phyloP scores from a whole-genome alignment of 2,329 filamentous ascomycete species.

The Penicillium italicum region DNA sequence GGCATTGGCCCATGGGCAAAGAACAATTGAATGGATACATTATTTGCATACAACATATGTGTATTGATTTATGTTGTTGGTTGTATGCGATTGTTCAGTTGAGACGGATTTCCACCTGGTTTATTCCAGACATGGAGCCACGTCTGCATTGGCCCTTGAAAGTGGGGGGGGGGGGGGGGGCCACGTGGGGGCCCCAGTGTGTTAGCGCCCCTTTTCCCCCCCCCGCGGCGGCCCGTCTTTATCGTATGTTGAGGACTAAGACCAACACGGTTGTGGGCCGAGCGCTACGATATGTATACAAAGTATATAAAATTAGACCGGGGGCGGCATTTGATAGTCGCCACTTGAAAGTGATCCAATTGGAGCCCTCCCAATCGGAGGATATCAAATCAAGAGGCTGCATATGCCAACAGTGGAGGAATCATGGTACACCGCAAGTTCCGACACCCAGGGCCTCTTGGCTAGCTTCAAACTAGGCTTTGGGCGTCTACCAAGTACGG shows the following conservation, averaged over 20 bases:
- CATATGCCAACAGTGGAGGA: not conserved
- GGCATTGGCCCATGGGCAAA: conserved; percentile 3
- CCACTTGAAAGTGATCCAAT: not conserved
- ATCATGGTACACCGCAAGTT: not conserved
- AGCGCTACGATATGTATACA: not conserved
- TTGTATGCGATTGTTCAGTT: not conserved
- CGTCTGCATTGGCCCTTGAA: not conserved
- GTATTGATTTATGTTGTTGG: not conserved
- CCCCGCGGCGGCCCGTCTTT: too few relatives aligned
- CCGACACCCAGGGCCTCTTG: not conserved
- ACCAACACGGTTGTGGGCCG: not conserved
- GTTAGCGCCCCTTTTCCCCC: too few relatives aligned
- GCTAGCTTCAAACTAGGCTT: not conserved
- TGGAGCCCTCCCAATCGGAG: not conserved
- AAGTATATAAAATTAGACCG: not conserved
- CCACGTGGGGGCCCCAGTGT: too few relatives aligned
- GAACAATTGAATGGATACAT: not conserved
- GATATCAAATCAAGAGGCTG: not conserved
- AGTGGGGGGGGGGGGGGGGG: too few relatives aligned
- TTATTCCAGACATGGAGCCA: not conserved
- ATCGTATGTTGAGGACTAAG: not conserved
- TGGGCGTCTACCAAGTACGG: not conserved
- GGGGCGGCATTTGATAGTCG: not conserved
- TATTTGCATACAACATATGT: not conserved
- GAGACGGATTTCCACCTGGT: not conserved